Evolutionary conservation across 2,329 filamentous ascomycete species (phyloP), one percentile per base, ranked within the genome.

Genomic region (Shiraia bambusicola): DNA sequence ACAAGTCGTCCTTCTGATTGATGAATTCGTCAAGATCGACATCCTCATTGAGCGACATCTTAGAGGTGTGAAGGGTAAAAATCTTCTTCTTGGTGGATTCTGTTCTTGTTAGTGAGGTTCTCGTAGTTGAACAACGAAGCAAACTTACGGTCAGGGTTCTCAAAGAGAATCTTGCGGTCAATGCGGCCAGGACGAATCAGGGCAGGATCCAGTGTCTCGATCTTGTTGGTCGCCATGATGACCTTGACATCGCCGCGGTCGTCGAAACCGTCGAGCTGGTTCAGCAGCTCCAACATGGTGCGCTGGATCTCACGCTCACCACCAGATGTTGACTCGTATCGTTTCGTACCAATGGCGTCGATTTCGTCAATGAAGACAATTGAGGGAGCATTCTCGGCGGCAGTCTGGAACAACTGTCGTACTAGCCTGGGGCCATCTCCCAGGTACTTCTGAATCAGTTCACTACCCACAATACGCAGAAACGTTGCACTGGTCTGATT

Each of bases 281-380:
- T 98, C 29, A 98, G 84, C 40, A 98, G 81, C 67, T 98, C 93
- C 71, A 98, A 76, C 93, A 98, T 98, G 34, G 93, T 98, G 69
- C 93, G 85, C 75, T 98, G 93, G 28, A 98, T 89, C 71, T 98
- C 93, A 56, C 92, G 87, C 71, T 98, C 93, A 68, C 94, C 93
- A 50, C 93, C 93, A 0, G 92, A 96, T 34, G 90, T 95, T 22
- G 90, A 95, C 29, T 98, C 93, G 72, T 98, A 98, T 65, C 93
- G 89, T 76, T 98, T 98, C 6, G 94, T 97, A 64, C 94, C 93
- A 51, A 98, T 97, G 27, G 93, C 94, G 66, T 98, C 93, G 60
- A 98, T 98, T 70, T 98, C 93, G 66, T 98, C 93, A 57, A 98
- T 98, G 72, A 98, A 98, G 15, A 98, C 92, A 59, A 98, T 98